Conservation (phyloP, 2,329 filamentous ascomycete genomes). For the Scleromitrula shiraiana region DNA sequence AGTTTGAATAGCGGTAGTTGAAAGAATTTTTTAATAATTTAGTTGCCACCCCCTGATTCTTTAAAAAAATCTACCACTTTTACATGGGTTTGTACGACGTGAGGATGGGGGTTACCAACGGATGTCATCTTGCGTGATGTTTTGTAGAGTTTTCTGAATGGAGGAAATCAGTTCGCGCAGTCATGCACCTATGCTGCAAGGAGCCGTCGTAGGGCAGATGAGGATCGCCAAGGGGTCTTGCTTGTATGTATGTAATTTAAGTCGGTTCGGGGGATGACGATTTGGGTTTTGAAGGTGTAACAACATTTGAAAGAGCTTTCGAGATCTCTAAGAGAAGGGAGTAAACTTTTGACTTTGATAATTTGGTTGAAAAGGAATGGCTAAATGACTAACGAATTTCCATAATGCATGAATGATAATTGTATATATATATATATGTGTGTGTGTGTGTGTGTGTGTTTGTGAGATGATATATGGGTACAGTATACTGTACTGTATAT, state of each 20-base stretch:
- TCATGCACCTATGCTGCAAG: conserved; percentile 9
- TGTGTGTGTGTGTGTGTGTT: too few relatives aligned
- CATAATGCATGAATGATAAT: too few relatives aligned
- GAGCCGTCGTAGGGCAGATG: conserved; percentile 12
- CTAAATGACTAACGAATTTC: too few relatives aligned
- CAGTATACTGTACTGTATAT: too few relatives aligned
- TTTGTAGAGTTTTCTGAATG: neutral
- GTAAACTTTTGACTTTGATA: neutral
- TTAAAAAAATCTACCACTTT: neutral
- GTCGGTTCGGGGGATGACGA: neutral
- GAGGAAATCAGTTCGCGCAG: neutral
- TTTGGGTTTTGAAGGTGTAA: conserved; percentile 1
- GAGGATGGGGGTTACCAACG: neutral
- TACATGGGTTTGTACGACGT: neutral
- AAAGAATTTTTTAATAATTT: too few relatives aligned
- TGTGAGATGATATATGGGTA: neutral
- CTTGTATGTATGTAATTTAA: conserved; percentile 12
- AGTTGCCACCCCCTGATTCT: too few relatives aligned
- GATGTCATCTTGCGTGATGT: neutral
- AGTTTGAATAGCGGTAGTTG: neutral
- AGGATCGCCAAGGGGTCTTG: conserved; percentile 16
- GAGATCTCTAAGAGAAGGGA: neutral
- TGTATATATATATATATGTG: too few relatives aligned
- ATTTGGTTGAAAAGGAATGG: neutral
- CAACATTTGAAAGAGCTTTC: too few relatives aligned